These are phyloP conservation scores for Pezicula neosporulosa DNA, from an alignment of 2,329 filamentous ascomycete species.

Conservation along the genomic window DNA sequence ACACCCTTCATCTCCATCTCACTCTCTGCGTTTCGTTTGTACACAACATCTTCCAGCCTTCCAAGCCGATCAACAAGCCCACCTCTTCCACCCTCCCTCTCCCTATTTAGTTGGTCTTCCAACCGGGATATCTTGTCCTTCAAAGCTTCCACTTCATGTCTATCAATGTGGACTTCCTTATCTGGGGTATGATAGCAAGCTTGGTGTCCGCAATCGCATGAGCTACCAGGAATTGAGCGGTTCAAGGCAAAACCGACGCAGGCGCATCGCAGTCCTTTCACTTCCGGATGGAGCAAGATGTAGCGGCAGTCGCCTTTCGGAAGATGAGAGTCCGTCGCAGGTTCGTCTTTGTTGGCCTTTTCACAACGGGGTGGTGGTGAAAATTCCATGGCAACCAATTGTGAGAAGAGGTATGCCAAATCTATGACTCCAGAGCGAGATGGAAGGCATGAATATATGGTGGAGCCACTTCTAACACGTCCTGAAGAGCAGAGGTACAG, in stretches of 20 bases:
- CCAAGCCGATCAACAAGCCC: conserved; percentile 22
- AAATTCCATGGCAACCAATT: conserved; percentile 18
- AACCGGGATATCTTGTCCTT: conserved; percentile 41
- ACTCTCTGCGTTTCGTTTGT: conserved; percentile 48
- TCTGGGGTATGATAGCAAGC: conserved; percentile 53
- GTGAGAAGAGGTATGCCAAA: conserved; percentile 7
- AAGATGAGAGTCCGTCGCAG: conserved; percentile 41
- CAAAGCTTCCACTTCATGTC: conserved; percentile 45
- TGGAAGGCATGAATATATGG: conserved; percentile 15
- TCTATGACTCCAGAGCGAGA: conserved; percentile 19
- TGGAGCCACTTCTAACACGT: no score
- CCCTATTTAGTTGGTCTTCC: conserved; percentile 39
- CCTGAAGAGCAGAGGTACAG: background rate
- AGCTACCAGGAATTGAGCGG: conserved; percentile 47
- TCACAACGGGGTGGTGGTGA: conserved; percentile 25
- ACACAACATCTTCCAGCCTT: conserved; percentile 51
- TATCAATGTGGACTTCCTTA: conserved; percentile 38
- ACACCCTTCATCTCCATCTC: conserved; percentile 49
- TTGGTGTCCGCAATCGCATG: conserved; percentile 56
- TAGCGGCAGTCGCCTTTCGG: conserved; percentile 58
- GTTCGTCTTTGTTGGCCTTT: conserved; percentile 17
- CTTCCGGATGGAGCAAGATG: conserved; percentile 52
- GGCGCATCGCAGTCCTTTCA: conserved; percentile 55
- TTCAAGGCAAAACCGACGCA: conserved; percentile 56
- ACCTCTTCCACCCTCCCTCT: conserved; percentile 24